Conservation (phyloP, 192 early-diverging fungal genomes). For the Coemansia aciculifera region DNA sequence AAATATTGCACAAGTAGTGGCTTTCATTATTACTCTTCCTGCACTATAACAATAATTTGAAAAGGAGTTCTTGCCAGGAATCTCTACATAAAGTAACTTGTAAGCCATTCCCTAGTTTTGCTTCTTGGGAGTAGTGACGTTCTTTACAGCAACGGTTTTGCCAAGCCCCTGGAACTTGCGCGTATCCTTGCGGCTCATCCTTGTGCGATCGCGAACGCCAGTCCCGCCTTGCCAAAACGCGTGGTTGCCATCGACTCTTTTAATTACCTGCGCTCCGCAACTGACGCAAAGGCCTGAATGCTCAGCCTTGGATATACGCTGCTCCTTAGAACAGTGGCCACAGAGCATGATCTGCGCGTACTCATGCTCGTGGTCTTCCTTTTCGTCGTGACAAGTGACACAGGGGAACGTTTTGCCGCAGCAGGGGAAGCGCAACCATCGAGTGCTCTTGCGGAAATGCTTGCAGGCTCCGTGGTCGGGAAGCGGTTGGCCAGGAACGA, state of each 20-base stretch:
- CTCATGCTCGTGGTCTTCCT: constrained; percentile 67
- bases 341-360: constrained; percentile 82
- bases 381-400: constrained; percentile 80
- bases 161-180: constrained; percentile 62
- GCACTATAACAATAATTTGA: too few relatives aligned
- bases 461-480: constrained; percentile 78
- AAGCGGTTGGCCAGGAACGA: constrained; percentile 74
- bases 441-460: constrained; percentile 82
- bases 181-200: constrained; percentile 77
- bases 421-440: constrained; percentile 94
- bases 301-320: constrained; percentile 56
- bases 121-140: constrained; percentile 37
- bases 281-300: constrained; percentile 50
- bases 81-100: not conserved
- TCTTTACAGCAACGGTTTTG: constrained; percentile 59
- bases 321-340: constrained; percentile 81
- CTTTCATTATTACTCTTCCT: too few relatives aligned
- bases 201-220: constrained; percentile 69
- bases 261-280: constrained; percentile 69
- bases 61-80: too few relatives aligned
- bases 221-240: constrained; percentile 92
- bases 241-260: constrained; percentile 54
- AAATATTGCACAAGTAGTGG: too few relatives aligned
- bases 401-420: constrained; percentile 82
- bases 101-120: not conserved